phyloP scores from a whole-genome alignment of 1,139 yeast genomes.

The Zygotorulaspora mrakii region DNA sequence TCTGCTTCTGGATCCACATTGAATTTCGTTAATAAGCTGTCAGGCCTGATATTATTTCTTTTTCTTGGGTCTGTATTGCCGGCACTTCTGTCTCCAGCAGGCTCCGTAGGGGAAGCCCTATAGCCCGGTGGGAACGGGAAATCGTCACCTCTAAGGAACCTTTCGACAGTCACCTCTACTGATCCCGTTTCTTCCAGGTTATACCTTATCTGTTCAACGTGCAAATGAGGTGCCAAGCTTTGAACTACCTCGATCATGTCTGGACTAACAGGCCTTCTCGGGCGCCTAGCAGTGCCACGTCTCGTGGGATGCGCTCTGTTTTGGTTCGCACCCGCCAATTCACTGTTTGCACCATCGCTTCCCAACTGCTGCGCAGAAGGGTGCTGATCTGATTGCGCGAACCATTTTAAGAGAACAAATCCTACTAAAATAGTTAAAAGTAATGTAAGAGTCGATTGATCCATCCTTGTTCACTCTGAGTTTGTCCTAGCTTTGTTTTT shows the following conservation, averaged over 20 bases:
- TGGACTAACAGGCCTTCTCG: slow-evolving; percentile 60
- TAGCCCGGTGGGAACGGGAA: slow-evolving; percentile 65
- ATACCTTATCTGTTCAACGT: slow-evolving; percentile 64
- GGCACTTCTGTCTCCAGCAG: slow-evolving; percentile 8
- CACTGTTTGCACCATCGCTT: slow-evolving; percentile 1
- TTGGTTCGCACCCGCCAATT: slow-evolving; percentile 3
- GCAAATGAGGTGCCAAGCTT: slow-evolving; percentile 71
- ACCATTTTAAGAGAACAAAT: slow-evolving; percentile 31
- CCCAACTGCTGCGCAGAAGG: slow-evolving; percentile 11
- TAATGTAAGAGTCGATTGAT: slow-evolving; percentile 26
- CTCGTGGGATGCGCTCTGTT: slow-evolving; percentile 8
- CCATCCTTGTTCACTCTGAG: slow-evolving; percentile 13
- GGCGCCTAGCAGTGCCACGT: slow-evolving; percentile 20
- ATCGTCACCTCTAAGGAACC: slow-evolving; percentile 58
- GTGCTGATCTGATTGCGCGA: slow-evolving; percentile 26
- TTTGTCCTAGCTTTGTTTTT: not conserved
- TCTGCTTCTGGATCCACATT: slow-evolving; percentile 27
- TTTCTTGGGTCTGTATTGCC: slow-evolving; percentile 30
- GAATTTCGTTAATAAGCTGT: slow-evolving; percentile 31
- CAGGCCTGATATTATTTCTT: slow-evolving; percentile 32
- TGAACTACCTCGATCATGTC: slow-evolving; percentile 86
- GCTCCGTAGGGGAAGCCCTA: slow-evolving; percentile 12
- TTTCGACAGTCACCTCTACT: slow-evolving; percentile 74
- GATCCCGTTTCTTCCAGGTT: slow-evolving; percentile 69
- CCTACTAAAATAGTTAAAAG: slow-evolving; percentile 24